Conservation (phyloP, 176 grass and related monocot genomes). For the Rhynchospora pubera region DNA sequence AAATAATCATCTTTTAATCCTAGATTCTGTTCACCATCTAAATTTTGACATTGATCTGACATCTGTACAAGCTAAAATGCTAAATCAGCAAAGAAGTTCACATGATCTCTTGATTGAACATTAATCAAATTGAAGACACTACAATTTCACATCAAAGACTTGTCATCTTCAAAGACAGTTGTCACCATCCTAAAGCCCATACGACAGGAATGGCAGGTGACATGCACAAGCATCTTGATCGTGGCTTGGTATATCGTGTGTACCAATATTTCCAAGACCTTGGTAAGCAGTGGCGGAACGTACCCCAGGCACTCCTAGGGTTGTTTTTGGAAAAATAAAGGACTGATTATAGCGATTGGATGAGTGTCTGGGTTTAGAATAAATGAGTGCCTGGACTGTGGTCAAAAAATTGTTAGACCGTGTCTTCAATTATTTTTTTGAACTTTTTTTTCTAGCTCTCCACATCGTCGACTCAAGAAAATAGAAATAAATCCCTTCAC, state of each 20-base stretch:
- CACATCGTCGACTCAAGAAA: too few relatives aligned
- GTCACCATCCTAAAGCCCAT: slow-evolving; percentile 4
- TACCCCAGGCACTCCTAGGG: too few relatives aligned
- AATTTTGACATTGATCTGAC: background rate
- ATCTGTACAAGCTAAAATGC: background rate
- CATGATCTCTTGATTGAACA: background rate
- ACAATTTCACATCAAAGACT: background rate
- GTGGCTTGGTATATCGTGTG: background rate
- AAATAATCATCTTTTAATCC: background rate
- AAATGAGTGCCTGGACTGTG: too few relatives aligned
- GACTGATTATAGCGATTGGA: too few relatives aligned
- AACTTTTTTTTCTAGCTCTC: too few relatives aligned
- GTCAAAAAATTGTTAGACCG: too few relatives aligned
- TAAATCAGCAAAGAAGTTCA: background rate
- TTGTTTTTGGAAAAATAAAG: too few relatives aligned
- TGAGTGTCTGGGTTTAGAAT: too few relatives aligned
- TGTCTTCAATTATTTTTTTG: too few relatives aligned
- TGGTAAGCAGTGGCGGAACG: too few relatives aligned
- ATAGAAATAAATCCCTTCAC: too few relatives aligned
- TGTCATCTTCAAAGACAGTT: background rate
- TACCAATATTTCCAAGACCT: too few relatives aligned
- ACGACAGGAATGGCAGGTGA: slow-evolving; percentile 18
- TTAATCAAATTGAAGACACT: background rate
- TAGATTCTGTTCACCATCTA: background rate
- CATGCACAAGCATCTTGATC: slow-evolving; percentile 15